These are phyloP conservation scores for Suillus subluteus DNA, from an alignment of 768 basidiomycete species.

Conservation along the genomic window DNA sequence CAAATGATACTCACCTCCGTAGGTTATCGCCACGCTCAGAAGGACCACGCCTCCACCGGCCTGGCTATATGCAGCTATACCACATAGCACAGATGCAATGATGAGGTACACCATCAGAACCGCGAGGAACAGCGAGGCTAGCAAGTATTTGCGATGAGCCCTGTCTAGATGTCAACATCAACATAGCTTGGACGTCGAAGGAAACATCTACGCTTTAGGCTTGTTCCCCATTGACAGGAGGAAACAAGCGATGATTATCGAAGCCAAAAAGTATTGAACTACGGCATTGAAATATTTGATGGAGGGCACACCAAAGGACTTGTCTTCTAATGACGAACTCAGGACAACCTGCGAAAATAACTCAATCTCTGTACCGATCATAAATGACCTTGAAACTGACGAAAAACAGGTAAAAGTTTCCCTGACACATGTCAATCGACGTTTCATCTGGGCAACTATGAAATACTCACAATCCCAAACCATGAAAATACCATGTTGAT, in stretches of 20 bases:
- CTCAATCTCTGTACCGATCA: constrained; percentile 6
- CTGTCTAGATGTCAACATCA: constrained; percentile 17
- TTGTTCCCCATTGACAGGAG: constrained; percentile 96
- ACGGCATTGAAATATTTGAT: constrained; percentile 78
- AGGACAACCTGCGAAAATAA: constrained; percentile 65
- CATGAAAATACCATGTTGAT: constrained; percentile 90
- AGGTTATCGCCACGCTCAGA: constrained; percentile 85
- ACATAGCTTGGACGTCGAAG: neutral
- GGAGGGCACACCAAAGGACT: constrained; percentile 61
- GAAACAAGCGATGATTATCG: constrained; percentile 87
- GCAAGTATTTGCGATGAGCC: constrained; percentile 70
- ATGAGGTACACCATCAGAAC: constrained; percentile 84
- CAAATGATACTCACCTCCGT: constrained; percentile 59
- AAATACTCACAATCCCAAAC: constrained; percentile 80
- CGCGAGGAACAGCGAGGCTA: constrained; percentile 73
- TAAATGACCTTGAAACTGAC: constrained; percentile 48
- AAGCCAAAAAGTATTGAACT: constrained; percentile 82
- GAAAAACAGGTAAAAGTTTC: constrained; percentile 96
- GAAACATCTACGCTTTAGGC: constrained; percentile 67
- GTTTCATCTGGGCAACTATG: neutral
- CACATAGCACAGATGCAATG: constrained; percentile 79
- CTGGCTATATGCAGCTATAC: constrained; percentile 69
- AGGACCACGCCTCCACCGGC: constrained; percentile 74
- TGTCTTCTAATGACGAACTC: constrained; percentile 84
- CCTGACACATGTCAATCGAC: constrained; percentile 44